Conservation (phyloP, 1,139 yeast genomes). For the Pichia sp. region DNA sequence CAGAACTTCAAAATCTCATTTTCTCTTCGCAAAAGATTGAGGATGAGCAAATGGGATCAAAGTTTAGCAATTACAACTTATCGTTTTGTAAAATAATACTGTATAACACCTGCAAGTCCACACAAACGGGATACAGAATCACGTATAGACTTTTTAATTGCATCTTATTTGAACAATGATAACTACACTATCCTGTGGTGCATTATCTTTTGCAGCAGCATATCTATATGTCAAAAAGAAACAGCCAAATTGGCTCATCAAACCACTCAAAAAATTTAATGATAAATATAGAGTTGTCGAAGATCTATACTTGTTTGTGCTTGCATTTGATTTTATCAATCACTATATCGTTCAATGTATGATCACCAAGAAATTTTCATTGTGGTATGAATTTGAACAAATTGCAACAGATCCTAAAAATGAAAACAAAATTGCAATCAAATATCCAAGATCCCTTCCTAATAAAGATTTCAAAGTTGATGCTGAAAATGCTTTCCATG, state of each 20-base stretch:
- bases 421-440: slow-evolving; percentile 17
- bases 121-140: no score
- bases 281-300: slow-evolving; percentile 48
- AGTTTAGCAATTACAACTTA: no score
- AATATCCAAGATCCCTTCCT: slow-evolving; percentile 16
- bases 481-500: slow-evolving; percentile 48
- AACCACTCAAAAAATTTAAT: slow-evolving; percentile 31
- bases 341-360: slow-evolving; percentile 40
- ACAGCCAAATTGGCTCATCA: not conserved
- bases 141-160: no score
- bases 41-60: no score
- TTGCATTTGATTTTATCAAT: slow-evolving; percentile 36
- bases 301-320: slow-evolving; percentile 44
- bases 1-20: no score
- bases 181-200: not conserved
- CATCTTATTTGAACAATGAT: no score
- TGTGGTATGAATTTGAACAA: slow-evolving; percentile 25
- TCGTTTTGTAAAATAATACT: no score
- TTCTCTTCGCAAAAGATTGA: no score
- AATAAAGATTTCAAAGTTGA: slow-evolving; percentile 14
- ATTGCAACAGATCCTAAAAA: slow-evolving; percentile 9
- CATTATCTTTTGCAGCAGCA: not conserved
- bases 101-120: no score
- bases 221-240: not conserved
- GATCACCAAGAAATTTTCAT: slow-evolving; percentile 19